phyloP scores from a whole-genome alignment of 345 rosid species.

The Citrus maxima region DNA sequence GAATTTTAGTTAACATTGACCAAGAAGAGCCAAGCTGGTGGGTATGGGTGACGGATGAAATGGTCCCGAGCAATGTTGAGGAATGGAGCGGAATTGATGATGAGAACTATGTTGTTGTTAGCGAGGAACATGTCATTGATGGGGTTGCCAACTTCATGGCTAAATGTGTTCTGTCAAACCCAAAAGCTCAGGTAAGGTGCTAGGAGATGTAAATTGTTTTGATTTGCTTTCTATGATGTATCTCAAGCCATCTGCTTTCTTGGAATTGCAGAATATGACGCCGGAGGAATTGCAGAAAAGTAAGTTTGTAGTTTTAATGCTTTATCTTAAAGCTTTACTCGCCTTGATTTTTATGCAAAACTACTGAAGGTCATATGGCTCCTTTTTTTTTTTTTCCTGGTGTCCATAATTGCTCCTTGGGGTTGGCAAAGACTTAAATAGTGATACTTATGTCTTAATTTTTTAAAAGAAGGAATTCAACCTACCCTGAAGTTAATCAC shows the following conservation, averaged over 20 bases:
- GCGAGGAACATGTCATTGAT: conserved; percentile 82
- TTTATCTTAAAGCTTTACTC: background rate
- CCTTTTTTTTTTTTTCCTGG: background rate
- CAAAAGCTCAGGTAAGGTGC: conserved; percentile 61
- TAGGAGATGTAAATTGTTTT: background rate
- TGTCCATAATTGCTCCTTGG: background rate
- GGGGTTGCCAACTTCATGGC: conserved; percentile 96
- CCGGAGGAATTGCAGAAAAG: conserved; percentile 88
- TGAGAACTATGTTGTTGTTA: conserved; percentile 66
- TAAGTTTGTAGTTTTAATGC: conserved; percentile 26
- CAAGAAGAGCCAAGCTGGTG: conserved; percentile 91
- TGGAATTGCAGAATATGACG: conserved; percentile 58
- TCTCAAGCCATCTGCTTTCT: conserved; percentile 21
- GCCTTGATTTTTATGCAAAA: background rate
- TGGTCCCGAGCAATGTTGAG: conserved; percentile 71
- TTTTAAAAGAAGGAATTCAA: background rate
- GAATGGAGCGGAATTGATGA: conserved; percentile 78
- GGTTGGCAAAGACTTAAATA: background rate
- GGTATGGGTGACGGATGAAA: conserved; percentile 94
- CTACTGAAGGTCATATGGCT: background rate
- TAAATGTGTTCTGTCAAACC: conserved; percentile 75
- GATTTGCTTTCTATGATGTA: background rate
- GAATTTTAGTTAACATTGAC: conserved; percentile 61
- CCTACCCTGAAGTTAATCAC: background rate
- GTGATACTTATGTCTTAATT: background rate